Percentiles rank a stretch among this genome's conserved stretches.
phyloP scores from a whole-genome alignment of 2,329 filamentous ascomycete genomes.

The Exophiala sp. region DNA sequence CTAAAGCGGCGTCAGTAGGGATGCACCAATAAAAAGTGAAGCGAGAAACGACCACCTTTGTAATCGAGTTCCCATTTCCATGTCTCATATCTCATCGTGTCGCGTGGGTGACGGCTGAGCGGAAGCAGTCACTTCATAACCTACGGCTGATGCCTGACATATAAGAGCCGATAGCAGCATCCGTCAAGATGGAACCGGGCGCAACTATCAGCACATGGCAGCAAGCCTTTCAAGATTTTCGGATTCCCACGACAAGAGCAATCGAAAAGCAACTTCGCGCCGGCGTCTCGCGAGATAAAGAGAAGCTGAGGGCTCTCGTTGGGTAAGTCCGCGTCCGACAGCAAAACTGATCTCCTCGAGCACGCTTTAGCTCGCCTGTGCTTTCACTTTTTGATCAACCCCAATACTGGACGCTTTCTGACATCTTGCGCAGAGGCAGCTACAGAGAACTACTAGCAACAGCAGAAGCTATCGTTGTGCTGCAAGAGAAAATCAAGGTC shows the following conservation, averaged over 20 bases:
- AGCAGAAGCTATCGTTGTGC: conserved; percentile 87
- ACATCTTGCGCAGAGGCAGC: conserved; percentile 47
- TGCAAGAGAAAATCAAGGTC: conserved; percentile 72
- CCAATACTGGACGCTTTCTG: not conserved
- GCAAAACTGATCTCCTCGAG: not conserved
- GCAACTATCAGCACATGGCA: conserved; percentile 49
- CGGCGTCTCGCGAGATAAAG: conserved; percentile 61
- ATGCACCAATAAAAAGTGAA: too few species aligned
- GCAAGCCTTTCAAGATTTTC: conserved; percentile 62
- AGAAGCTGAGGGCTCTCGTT: conserved; percentile 64
- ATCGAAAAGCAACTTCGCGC: conserved; percentile 63
- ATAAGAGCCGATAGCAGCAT: too few species aligned
- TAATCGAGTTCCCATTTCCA: too few species aligned
- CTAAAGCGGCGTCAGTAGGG: too few species aligned
- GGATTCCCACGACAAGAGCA: conserved; percentile 59
- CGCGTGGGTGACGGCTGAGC: too few species aligned
- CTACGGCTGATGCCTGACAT: too few species aligned
- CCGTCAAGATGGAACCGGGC: conserved; percentile 11
- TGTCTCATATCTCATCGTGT: too few species aligned
- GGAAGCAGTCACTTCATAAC: too few species aligned
- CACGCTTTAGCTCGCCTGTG: too few species aligned
- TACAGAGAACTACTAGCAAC: conserved; percentile 90
- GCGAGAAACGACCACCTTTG: too few species aligned
- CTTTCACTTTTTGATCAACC: not conserved
- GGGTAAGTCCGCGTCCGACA: conserved; percentile 47